Percentiles rank a stretch among this genome's conserved stretches.
phyloP scores from a whole-genome alignment of 768 basidiomycete species.

The Amanita muscaria region DNA sequence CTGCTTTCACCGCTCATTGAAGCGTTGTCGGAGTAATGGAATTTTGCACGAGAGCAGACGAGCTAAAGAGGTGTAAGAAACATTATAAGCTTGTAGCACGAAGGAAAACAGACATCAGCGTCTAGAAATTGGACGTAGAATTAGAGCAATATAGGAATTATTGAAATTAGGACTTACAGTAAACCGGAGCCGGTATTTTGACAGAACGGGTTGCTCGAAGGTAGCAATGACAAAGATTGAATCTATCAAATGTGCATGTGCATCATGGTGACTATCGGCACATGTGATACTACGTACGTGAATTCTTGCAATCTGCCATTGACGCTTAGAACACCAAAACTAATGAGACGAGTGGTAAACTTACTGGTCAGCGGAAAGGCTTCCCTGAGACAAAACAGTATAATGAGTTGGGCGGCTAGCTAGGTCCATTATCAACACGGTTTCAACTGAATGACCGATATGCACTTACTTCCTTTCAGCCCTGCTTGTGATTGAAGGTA shows the following conservation, averaged over 20 bases:
- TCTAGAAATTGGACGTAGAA: background rate
- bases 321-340: background rate
- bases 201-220: slow-evolving; percentile 48
- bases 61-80: no score
- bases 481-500: slow-evolving; percentile 51
- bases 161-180: no score
- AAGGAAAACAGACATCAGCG: slow-evolving; percentile 3
- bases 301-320: slow-evolving; percentile 6
- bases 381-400: slow-evolving; percentile 36
- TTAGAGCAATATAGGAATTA: no score
- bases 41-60: slow-evolving; percentile 13
- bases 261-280: no score
- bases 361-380: background rate
- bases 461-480: slow-evolving; percentile 40
- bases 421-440: background rate
- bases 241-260: no score
- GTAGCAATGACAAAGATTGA: slow-evolving; percentile 42
- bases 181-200: slow-evolving; percentile 52
- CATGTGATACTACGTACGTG: background rate
- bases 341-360: background rate
- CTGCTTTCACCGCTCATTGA: slow-evolving; percentile 3
- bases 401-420: slow-evolving; percentile 40
- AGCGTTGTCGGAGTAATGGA: slow-evolving; percentile 7
- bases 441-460: background rate
- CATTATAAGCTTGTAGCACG: background rate